phyloP scores from a whole-genome alignment of 768 basidiomycete genomes.

The Hemileccinum impolitum region DNA sequence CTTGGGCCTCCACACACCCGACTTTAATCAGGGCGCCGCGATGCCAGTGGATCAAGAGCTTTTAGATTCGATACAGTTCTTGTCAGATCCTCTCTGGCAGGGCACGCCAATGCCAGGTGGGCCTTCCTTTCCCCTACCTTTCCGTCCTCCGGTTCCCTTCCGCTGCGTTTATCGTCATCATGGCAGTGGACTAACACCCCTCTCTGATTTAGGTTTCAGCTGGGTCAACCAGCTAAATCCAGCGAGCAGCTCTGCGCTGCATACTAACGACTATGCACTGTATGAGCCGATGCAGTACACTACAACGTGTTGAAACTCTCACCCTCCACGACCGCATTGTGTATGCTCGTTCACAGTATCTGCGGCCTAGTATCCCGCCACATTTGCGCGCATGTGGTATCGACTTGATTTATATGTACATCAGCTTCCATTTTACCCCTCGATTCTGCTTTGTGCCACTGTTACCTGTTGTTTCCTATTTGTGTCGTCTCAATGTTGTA shows the following conservation, averaged over 20 bases:
- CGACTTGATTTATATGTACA: no score
- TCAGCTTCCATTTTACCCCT: not conserved
- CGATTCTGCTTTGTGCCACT: not conserved
- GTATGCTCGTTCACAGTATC: not conserved
- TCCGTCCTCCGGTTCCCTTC: not conserved
- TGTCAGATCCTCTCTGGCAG: conserved; percentile 56
- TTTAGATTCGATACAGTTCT: conserved; percentile 57
- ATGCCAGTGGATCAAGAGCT: conserved; percentile 59
- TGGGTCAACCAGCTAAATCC: conserved; percentile 35
- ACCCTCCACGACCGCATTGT: not conserved
- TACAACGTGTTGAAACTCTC: conserved; percentile 3
- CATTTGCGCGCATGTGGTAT: not conserved
- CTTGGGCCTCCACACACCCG: conserved; percentile 25
- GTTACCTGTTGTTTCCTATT: not conserved
- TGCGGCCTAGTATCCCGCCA: not conserved
- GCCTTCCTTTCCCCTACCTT: conserved; percentile 13
- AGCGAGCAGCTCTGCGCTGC: conserved; percentile 9
- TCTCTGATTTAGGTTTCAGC: conserved; percentile 29
- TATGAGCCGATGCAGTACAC: conserved; percentile 22
- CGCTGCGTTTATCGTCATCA: not conserved
- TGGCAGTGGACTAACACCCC: not conserved
- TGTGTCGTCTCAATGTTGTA: not conserved
- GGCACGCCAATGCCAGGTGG: conserved; percentile 54
- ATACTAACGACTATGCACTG: conserved; percentile 27
- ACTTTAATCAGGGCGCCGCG: conserved; percentile 44